Evolutionary conservation across 164 flowering plant genomes (phyloP).

Genomic region (Stephania yunnanensis): DNA sequence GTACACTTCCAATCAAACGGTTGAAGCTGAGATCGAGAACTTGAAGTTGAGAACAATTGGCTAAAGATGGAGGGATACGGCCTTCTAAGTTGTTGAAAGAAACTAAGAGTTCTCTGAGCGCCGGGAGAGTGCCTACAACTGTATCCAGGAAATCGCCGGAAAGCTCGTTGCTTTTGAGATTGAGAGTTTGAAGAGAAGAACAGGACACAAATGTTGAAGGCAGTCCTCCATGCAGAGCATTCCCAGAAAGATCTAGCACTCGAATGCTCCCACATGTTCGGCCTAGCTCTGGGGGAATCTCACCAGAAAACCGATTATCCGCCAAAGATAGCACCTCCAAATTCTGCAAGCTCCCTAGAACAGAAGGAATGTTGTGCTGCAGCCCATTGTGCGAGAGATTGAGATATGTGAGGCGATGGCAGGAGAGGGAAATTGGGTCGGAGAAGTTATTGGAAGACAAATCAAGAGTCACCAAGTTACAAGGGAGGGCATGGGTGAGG

Average conservation of each 20-base stretch:
- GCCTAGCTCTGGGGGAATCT: conserved; percentile 56
- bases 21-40: conserved; percentile 75
- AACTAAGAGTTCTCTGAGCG: conserved; percentile 39
- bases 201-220: conserved; percentile 50
- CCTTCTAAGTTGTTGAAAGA: conserved; percentile 68
- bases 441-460: conserved; percentile 50
- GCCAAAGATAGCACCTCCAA: conserved; percentile 47
- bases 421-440: conserved; percentile 34
- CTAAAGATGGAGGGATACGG: conserved; percentile 44
- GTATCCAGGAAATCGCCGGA: conserved; percentile 51
- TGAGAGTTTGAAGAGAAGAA: conserved; percentile 37
- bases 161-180: conserved; percentile 55
- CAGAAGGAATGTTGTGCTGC: conserved; percentile 34
- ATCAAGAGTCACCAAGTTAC: conserved; percentile 28
- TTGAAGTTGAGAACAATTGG: conserved; percentile 44
- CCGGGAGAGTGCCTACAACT: conserved; percentile 42
- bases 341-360: conserved; percentile 34
- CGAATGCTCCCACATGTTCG: conserved; percentile 36
- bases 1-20: conserved; percentile 49
- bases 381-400: conserved; percentile 47
- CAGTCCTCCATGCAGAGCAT: conserved; percentile 48
- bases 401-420: conserved; percentile 31
- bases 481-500: conserved; percentile 24
- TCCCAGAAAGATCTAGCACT: conserved; percentile 62
- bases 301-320: conserved; percentile 49